Evolutionary conservation across 2,329 filamentous ascomycete species (phyloP), one percentile per base, ranked within the genome.

Genomic region (Didymella pomorum): DNA sequence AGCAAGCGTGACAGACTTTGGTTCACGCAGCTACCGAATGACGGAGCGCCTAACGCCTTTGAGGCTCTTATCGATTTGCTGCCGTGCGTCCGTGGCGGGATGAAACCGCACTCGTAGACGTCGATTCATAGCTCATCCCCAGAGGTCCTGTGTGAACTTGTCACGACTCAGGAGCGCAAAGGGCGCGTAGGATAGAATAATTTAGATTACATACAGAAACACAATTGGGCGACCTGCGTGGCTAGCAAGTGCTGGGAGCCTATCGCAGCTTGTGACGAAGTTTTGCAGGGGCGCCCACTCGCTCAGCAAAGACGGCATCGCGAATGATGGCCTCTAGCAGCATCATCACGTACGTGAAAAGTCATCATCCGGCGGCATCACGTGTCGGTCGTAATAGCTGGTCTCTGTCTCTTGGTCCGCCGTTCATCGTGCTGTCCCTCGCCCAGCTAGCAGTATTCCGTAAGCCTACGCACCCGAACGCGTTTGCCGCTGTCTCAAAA

Each of bases 1-100:
- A 29, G 56, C 59, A 58, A 56, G 54, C 43, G 52, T 39, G 44
- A 50, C 45, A 54, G 50, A 54, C 8, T 56, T 48, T 49, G 45
- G 50, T 43, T 49, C 39, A 53, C 26, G 50, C 50, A 49, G 33
- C 56, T 50, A 28, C 44, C 41, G 26, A 29, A 58, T 54, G 56
- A 54, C 56, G 56, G 50, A 52, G 50, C 16, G 46, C 35, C 52
- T 56, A 62, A 58, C 59, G 56, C 44, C 23, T 33, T 41, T 61
- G 63, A 62, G 63, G 61, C 65, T 63, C 56, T 67, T 62, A 67
- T 68, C 63, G 63, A 67, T 68, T 58, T 66, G 55, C 58, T 52
- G 56, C 57, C 50, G 59, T 58, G 48, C 29, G 39, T 52, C 54
- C 33, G 58, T 51, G 51, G 62, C 54, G 58, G 59, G 45, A 60